Evolutionary conservation across 768 basidiomycete genomes (phyloP), one percentile per base, ranked within the genome.

Genomic region (Austroboletus eburneus): DNA sequence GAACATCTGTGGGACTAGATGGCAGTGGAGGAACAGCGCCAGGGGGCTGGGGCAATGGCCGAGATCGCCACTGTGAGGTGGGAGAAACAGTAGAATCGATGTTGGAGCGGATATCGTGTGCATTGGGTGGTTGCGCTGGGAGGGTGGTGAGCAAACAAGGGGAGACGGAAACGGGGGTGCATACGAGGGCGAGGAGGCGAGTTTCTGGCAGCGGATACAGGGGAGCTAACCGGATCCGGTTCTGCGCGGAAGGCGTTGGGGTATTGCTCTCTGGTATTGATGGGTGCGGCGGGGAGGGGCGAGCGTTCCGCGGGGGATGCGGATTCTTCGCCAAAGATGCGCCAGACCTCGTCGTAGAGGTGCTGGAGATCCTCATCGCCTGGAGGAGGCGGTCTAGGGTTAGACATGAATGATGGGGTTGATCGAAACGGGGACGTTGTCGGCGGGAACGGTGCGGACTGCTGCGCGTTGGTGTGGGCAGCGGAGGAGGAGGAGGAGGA

Each of bases 301-400:
- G 61, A 48, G 30, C 57, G 65, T 45, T 66, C 61, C 32, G 64
- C 51, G 23, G 67, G 64, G 0, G 74, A 65, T 5, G 52, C 0
- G 3, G 64, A 27, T 55, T 76, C 75, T 42, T 84, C 80, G 24
- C 73, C 66, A 56, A 85, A 88, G 23, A 77, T 78, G 37, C 78
- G 78, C 71, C 83, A 82, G 18, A 88, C 85, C 62, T 86, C 82
- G 52, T 87, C 78, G 64, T 87, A 89, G 36, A 89, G 75, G 46
- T 76, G 73, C 55, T 86, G 82, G 5, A 88, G 74, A 58, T 87
- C 85, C 56, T 81, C 80, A 51, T 87, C 86, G 32, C 77, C 77
- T 4, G 82, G 78, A 7, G 70, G 70, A 14, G 65, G 64, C 23
- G 64, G 61, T 51, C 57, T 71, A 50, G 57, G 49, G 51, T 66